A percentile compares a stretch with the other conserved stretches of the same genome.
Evolutionary conservation across 371 early-diverging fungal genomes (phyloP).

Genomic region (Mucor sp.): DNA sequence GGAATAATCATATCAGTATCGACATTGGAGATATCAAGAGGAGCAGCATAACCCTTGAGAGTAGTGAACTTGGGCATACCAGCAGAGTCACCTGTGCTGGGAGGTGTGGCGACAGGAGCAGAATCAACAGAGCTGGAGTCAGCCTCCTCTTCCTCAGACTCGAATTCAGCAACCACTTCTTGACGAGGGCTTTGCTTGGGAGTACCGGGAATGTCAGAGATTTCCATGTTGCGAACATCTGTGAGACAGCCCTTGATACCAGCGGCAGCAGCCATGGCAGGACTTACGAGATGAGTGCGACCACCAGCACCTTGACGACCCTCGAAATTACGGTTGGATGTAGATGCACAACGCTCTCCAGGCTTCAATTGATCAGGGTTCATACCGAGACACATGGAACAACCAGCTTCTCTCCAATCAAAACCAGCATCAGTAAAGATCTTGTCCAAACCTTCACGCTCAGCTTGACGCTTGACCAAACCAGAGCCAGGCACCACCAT

Average conservation of each 20-base stretch:
- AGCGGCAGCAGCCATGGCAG: conserved; percentile 59
- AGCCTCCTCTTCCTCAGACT: conserved; percentile 13
- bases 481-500: conserved; percentile 79
- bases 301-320: conserved; percentile 72
- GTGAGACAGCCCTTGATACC: conserved; percentile 48
- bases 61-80: conserved; percentile 66
- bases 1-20: conserved; percentile 79
- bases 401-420: conserved; percentile 77
- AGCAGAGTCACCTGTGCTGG: conserved; percentile 13
- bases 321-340: conserved; percentile 75
- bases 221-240: conserved; percentile 45
- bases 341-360: conserved; percentile 70
- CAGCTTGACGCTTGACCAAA: conserved; percentile 68
- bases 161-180: conserved; percentile 21
- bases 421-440: conserved; percentile 71
- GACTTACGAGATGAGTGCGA: conserved; percentile 57
- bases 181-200: conserved; percentile 25
- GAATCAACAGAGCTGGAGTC: conserved; percentile 17
- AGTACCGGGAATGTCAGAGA: conserved; percentile 15
- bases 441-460: conserved; percentile 67
- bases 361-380: conserved; percentile 73
- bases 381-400: conserved; percentile 79
- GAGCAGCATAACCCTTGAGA: conserved; percentile 60
- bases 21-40: conserved; percentile 63
- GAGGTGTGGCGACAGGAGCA: conserved; percentile 27